Conservation (phyloP, 2,329 filamentous ascomycete species). For the Claviceps lovelessii region DNA sequence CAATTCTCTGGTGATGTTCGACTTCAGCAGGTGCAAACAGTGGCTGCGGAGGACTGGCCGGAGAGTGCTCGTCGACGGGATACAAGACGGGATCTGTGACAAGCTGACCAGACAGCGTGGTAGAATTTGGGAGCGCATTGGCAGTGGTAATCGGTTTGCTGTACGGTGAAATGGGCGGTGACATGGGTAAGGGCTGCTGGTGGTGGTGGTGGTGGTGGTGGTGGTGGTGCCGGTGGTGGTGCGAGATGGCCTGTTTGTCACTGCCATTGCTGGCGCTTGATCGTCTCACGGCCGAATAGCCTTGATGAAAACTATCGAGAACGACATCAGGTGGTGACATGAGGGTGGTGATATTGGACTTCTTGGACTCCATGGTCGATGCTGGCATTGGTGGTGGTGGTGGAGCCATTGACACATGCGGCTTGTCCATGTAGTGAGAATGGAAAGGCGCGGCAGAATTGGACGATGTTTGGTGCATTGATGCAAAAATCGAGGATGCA, state of each 20-base stretch:
- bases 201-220: conserved; percentile 9
- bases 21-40: conserved; percentile 33
- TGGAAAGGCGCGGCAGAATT: conserved; percentile 15
- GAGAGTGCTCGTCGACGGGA: conserved; percentile 29
- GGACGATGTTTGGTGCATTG: conserved; percentile 7
- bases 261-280: conserved; percentile 10
- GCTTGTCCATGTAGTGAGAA: conserved; percentile 10
- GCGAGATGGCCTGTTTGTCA: conserved; percentile 13
- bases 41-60: conserved; percentile 30
- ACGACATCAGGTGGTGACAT: conserved; percentile 49
- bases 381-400: conserved; percentile 9
- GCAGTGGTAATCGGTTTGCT: conserved; percentile 24
- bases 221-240: conserved; percentile 17
- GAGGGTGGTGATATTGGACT: conserved; percentile 37
- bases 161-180: conserved; percentile 42
- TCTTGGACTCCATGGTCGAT: conserved; percentile 19
- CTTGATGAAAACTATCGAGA: conserved; percentile 36
- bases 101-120: conserved; percentile 15
- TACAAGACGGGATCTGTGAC: conserved; percentile 45
- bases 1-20: conserved; percentile 29
- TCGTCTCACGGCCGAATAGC: conserved; percentile 3
- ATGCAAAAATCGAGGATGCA: conserved; percentile 5
- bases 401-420: conserved; percentile 16
- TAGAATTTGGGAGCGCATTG: conserved; percentile 11
- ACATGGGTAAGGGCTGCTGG: conserved; percentile 31